Base-by-base conservation (phyloP, 2,329 filamentous ascomycete species). In the Bipolaris victoriae region DNA sequence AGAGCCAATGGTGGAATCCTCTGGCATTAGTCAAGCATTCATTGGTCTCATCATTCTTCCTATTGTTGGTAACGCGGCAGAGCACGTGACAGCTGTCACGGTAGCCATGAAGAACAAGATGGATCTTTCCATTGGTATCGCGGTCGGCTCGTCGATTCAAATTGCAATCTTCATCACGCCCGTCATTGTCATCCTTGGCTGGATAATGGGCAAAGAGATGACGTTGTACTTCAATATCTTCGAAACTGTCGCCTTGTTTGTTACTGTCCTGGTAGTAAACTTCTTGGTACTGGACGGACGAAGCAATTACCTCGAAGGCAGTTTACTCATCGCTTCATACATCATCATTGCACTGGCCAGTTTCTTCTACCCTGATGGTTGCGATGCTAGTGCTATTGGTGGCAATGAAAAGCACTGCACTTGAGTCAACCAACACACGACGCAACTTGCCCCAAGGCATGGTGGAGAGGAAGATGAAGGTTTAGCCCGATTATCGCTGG, bases 91-190 rank as follows among this genome's bases (percentile, higher is more conserved):
- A 0, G 90, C 90, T 6, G 89, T 93, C 52, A 90, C 87, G 0
- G 90, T 93, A 1, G 90, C 90, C 6, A 84, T 88, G 66, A 92
- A 92, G 81, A 91, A 92, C 77, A 93, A 93, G 78, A 92, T 92
- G 88, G 90, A 93, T 69, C 79, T 93, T 7, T 88, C 90, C 3
- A 92, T 93, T 62, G 90, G 90, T 70, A 89, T 93, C 10, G 90
- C 90, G 11, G 88, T 93, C 33, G 90, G 90, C 26, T 90, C 87
- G 10, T 90, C 88, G 66, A 93, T 94, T 77, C 90, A 93, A 76
- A 91, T 93, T 46, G 80, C 90, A 1, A 83, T 93, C 26, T 92
- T 93, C 73, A 83, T 93, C 49, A 91, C 91, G 7, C 90, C 90
- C 0, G 79, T 93, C 10, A 84, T 92, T 31, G 88, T 92, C 55